Conservation (phyloP, 176 grass and related monocot genomes). For the Poa annua region DNA sequence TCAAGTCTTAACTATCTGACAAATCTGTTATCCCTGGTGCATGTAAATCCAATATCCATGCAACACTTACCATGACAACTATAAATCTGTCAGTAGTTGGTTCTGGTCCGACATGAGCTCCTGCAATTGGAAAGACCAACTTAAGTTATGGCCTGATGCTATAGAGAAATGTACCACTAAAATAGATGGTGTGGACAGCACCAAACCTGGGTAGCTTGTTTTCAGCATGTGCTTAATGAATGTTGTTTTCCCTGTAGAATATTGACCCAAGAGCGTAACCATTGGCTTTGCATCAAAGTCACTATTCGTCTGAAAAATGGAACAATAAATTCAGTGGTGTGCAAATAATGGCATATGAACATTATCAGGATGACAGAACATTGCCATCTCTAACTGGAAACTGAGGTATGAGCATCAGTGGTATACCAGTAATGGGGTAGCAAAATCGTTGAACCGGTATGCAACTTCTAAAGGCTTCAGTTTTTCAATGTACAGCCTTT, state of each 20-base stretch:
- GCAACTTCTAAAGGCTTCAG: slow-evolving; percentile 89
- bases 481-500: slow-evolving; percentile 92
- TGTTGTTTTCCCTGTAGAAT: slow-evolving; percentile 96
- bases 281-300: slow-evolving; percentile 96
- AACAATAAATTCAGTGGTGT: slow-evolving; percentile 13
- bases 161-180: not conserved
- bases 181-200: not conserved
- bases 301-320: slow-evolving; percentile 69
- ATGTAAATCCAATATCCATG: slow-evolving; percentile 14
- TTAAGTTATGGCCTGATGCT: slow-evolving; percentile 18
- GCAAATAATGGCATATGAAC: not conserved
- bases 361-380: not conserved
- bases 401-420: not conserved
- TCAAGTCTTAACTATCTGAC: not conserved
- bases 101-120: slow-evolving; percentile 94
- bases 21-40: not conserved
- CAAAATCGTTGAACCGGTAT: slow-evolving; percentile 83
- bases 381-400: not conserved
- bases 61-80: slow-evolving; percentile 81
- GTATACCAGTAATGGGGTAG: slow-evolving; percentile 72
- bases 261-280: slow-evolving; percentile 95
- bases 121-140: slow-evolving; percentile 43
- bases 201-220: slow-evolving; percentile 78
- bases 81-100: slow-evolving; percentile 95
- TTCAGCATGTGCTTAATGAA: slow-evolving; percentile 91